phyloP scores from a whole-genome alignment of 768 basidiomycete genomes.

The Holtermanniella nyarrowii region DNA sequence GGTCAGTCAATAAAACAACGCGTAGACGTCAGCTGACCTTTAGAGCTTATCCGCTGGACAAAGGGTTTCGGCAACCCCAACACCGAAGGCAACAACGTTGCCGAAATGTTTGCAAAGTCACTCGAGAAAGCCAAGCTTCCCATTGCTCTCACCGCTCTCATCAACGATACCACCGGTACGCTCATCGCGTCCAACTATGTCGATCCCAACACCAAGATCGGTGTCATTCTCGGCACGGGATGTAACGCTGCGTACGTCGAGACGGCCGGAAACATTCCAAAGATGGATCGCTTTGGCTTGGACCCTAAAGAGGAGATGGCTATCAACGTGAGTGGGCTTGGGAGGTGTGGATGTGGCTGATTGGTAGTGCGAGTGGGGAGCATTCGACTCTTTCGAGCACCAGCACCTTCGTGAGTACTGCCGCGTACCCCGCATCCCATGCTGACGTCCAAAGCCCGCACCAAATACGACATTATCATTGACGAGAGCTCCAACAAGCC shows the following conservation, averaged over 20 bases:
- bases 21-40: slow-evolving; percentile 14
- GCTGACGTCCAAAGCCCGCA: slow-evolving; percentile 48
- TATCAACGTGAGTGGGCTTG: slow-evolving; percentile 76
- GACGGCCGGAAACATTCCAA: slow-evolving; percentile 68
- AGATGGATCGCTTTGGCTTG: slow-evolving; percentile 66
- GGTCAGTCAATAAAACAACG: slow-evolving; percentile 31
- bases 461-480: slow-evolving; percentile 84
- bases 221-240: slow-evolving; percentile 94
- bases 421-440: background rate
- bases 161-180: slow-evolving; percentile 97
- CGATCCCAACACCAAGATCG: slow-evolving; percentile 79
- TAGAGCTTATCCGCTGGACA: slow-evolving; percentile 90
- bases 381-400: slow-evolving; percentile 92
- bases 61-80: slow-evolving; percentile 91
- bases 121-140: slow-evolving; percentile 71
- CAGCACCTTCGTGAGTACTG: slow-evolving; percentile 59
- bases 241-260: slow-evolving; percentile 99
- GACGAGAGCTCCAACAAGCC: slow-evolving; percentile 96
- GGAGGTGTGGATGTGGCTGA: slow-evolving; percentile 4
- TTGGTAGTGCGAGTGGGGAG: slow-evolving; percentile 54
- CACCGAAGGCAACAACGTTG: slow-evolving; percentile 86
- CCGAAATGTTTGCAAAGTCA: slow-evolving; percentile 78
- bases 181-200: slow-evolving; percentile 96
- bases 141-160: slow-evolving; percentile 70
- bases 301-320: slow-evolving; percentile 60